These are phyloP conservation scores for Fraxinus paxiana DNA, from an alignment of 305 asterid species.

Conservation along the genomic window DNA sequence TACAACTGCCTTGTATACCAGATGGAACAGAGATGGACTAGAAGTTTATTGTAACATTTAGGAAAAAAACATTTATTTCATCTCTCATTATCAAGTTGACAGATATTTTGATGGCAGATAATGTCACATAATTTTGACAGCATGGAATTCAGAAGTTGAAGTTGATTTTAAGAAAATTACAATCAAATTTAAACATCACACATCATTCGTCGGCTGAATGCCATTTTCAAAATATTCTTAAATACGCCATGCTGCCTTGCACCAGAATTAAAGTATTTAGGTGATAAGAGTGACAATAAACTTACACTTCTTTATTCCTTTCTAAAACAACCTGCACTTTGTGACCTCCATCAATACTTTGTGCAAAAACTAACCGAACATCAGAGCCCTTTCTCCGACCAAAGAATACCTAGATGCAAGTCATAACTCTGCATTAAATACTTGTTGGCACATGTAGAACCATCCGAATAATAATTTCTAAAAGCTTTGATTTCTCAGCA, in stretches of 20 bases:
- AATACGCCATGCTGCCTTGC: not conserved
- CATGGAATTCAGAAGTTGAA: not conserved
- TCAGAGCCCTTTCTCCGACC: constrained; percentile 24
- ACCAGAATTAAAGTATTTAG: not conserved
- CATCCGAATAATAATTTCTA: not conserved
- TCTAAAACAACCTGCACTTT: constrained; percentile 23
- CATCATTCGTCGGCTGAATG: not conserved
- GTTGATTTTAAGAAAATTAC: not conserved
- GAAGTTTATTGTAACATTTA: not conserved
- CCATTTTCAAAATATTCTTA: not conserved
- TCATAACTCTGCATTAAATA: not conserved
- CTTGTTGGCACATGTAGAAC: not conserved
- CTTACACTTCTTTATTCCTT: constrained; percentile 17
- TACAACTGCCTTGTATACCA: not conserved
- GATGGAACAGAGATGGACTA: not conserved
- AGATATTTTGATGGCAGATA: not conserved
- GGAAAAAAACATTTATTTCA: not conserved
- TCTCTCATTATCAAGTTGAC: not conserved
- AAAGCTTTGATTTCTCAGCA: not conserved
- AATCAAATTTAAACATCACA: not conserved
- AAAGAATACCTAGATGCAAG: constrained; percentile 25
- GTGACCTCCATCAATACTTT: constrained; percentile 25
- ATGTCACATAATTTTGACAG: not conserved
- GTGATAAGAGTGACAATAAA: not conserved
- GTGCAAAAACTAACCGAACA: constrained; percentile 23